A percentile compares a stretch with the other conserved stretches of the same genome.
These are phyloP conservation scores for Geotrichum citri-aurantii DNA, from an alignment of 1,139 yeast species.

Conservation along the genomic window DNA sequence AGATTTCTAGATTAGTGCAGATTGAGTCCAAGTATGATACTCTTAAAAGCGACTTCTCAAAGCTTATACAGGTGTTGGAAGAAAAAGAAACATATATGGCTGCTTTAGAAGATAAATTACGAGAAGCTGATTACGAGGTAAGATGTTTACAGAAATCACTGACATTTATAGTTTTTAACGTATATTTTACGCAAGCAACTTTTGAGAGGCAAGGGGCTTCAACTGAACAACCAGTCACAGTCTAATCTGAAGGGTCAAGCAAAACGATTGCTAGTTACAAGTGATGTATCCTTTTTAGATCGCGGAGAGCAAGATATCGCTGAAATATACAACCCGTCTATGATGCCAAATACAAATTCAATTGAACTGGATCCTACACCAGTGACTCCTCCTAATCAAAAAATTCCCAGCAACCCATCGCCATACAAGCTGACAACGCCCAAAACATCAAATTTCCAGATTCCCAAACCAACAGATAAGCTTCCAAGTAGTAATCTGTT, in stretches of 20 bases:
- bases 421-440: conserved; percentile 12
- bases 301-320: conserved; percentile 3
- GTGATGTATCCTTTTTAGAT: conserved; percentile 11
- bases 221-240: not conserved
- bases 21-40: conserved; percentile 11
- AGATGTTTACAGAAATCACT: not conserved
- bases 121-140: conserved; percentile 18
- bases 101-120: conserved; percentile 8
- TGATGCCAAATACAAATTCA: not conserved
- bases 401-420: conserved; percentile 9
- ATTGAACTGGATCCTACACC: conserved; percentile 1
- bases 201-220: conserved; percentile 1
- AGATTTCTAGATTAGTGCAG: conserved; percentile 7
- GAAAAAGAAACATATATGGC: conserved; percentile 7
- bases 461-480: not conserved
- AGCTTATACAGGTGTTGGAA: conserved; percentile 5
- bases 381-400: conserved; percentile 15
- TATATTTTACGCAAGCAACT: conserved; percentile 4
- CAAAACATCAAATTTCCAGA: not conserved
- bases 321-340: not conserved
- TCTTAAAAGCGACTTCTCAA: conserved; percentile 8
- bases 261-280: conserved; percentile 9
- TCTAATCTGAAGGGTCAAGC: not conserved
- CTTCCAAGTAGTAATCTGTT: not conserved
- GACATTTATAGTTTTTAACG: not conserved